Percentiles rank a stretch among this genome's conserved stretches.
Conservation (phyloP, 768 basidiomycete genomes). For the Suillus cothurnatus region DNA sequence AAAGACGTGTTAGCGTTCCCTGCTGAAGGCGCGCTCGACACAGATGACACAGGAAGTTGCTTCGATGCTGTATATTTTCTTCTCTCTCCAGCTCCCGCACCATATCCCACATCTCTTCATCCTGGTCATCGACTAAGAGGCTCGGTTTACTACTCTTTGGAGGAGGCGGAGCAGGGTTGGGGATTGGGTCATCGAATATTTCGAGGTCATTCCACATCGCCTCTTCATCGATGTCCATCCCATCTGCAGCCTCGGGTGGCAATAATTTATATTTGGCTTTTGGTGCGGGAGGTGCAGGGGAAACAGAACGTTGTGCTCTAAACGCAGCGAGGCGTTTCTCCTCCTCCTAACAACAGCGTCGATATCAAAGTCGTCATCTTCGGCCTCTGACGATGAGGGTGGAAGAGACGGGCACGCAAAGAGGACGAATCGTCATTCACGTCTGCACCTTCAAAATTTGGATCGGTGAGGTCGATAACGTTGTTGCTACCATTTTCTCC, state of each 20-base stretch:
- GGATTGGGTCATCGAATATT: slow-evolving; percentile 18
- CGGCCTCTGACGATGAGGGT: slow-evolving; percentile 42
- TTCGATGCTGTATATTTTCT: slow-evolving; percentile 13
- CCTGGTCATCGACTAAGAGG: slow-evolving; percentile 36
- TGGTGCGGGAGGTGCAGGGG: slow-evolving; percentile 9
- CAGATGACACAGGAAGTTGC: slow-evolving; percentile 29
- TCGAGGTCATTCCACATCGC: slow-evolving; percentile 36
- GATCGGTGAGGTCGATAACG: slow-evolving; percentile 33
- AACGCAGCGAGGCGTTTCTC: slow-evolving; percentile 35
- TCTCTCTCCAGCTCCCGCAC: slow-evolving; percentile 54
- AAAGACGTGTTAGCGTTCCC: slow-evolving; percentile 17
- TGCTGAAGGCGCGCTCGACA: slow-evolving; percentile 17
- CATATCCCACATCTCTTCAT: slow-evolving; percentile 76
- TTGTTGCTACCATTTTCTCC: slow-evolving; percentile 22
- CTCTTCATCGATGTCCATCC: slow-evolving; percentile 41
- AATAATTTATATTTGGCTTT: slow-evolving; percentile 13
- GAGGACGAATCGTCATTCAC: slow-evolving; percentile 32
- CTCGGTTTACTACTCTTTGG: slow-evolving; percentile 8
- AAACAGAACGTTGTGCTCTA: slow-evolving; percentile 16
- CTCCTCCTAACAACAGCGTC: slow-evolving; percentile 53
- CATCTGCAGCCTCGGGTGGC: slow-evolving; percentile 9
- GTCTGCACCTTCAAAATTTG: slow-evolving; percentile 30
- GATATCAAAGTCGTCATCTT: slow-evolving; percentile 52
- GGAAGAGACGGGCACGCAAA: slow-evolving; percentile 43
- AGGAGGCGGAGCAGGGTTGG: slow-evolving; percentile 6